These are phyloP conservation scores for Pyrenochaeta sp. DNA, from an alignment of 2,329 filamentous ascomycete genomes.

Conservation along the genomic window DNA sequence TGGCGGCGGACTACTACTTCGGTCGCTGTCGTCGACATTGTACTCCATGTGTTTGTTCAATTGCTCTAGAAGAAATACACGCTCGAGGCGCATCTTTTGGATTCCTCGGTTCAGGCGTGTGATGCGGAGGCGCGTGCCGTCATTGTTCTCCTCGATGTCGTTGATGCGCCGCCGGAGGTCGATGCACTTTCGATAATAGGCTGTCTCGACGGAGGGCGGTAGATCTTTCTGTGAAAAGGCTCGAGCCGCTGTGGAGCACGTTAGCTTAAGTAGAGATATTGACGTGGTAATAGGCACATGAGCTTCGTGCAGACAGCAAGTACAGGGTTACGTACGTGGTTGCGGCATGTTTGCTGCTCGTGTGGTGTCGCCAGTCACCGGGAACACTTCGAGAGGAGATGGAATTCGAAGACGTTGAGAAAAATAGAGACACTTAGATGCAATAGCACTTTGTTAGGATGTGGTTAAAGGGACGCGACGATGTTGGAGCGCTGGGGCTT, in stretches of 20 bases:
- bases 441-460: slow-evolving; percentile 8
- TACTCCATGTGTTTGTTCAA: slow-evolving; percentile 58
- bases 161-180: slow-evolving; percentile 89
- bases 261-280: slow-evolving; percentile 6
- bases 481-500: slow-evolving; percentile 8
- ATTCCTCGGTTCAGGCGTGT: slow-evolving; percentile 82
- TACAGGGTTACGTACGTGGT: slow-evolving; percentile 22
- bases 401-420: not conserved
- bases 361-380: not conserved
- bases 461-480: slow-evolving; percentile 11
- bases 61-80: slow-evolving; percentile 67
- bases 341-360: slow-evolving; percentile 25
- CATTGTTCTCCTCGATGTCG: slow-evolving; percentile 92
- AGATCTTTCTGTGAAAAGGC: slow-evolving; percentile 54
- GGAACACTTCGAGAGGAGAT: not conserved
- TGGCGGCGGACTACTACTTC: slow-evolving; percentile 80
- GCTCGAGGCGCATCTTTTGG: slow-evolving; percentile 89
- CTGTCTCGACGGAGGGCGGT: slow-evolving; percentile 92
- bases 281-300: not conserved
- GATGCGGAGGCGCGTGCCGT: slow-evolving; percentile 80
- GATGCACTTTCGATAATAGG: slow-evolving; percentile 96
- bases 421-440: not conserved
- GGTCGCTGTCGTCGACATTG: slow-evolving; percentile 71
- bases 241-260: slow-evolving; percentile 29
- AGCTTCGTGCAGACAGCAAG: slow-evolving; percentile 1